Evolutionary conservation across 768 basidiomycete species (phyloP).

Genomic region (Boletus sp.): DNA sequence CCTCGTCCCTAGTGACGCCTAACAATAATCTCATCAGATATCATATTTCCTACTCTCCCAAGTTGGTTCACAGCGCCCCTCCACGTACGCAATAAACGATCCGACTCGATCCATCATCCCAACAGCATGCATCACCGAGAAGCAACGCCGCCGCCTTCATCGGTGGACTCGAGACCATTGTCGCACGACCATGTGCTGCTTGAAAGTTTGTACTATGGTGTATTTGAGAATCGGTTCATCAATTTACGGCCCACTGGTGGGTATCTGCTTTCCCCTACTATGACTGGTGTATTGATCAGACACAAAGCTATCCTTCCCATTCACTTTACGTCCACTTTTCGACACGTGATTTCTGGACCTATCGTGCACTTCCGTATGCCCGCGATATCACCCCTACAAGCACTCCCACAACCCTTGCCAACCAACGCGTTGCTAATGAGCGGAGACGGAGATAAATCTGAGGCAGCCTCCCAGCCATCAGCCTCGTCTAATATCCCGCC

Average conservation of each 20-base stretch:
- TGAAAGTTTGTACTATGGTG: slow-evolving; percentile 62
- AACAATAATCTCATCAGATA: slow-evolving; percentile 43
- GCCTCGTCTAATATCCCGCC: slow-evolving; percentile 11
- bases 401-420: slow-evolving; percentile 35
- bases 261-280: slow-evolving; percentile 13
- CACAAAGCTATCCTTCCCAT: slow-evolving; percentile 60
- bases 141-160: slow-evolving; percentile 29
- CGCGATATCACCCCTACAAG: slow-evolving; percentile 60
- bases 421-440: slow-evolving; percentile 22
- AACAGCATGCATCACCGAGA: slow-evolving; percentile 41
- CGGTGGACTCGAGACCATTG: slow-evolving; percentile 36
- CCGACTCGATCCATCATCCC: slow-evolving; percentile 51
- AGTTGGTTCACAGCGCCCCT: slow-evolving; percentile 76
- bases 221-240: slow-evolving; percentile 71
- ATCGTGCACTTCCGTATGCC: slow-evolving; percentile 68
- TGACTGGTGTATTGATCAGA: slow-evolving; percentile 7
- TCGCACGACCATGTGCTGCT: slow-evolving; percentile 69
- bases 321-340: slow-evolving; percentile 70
- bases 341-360: slow-evolving; percentile 61
- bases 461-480: slow-evolving; percentile 16
- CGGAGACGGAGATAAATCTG: slow-evolving; percentile 28
- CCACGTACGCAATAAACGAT: slow-evolving; percentile 48
- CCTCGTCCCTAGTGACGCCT: not conserved
- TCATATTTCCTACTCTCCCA: slow-evolving; percentile 73
- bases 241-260: slow-evolving; percentile 67